Conservation (phyloP, 2,329 filamentous ascomycete genomes). For the Aspergillus viridinutans region DNA sequence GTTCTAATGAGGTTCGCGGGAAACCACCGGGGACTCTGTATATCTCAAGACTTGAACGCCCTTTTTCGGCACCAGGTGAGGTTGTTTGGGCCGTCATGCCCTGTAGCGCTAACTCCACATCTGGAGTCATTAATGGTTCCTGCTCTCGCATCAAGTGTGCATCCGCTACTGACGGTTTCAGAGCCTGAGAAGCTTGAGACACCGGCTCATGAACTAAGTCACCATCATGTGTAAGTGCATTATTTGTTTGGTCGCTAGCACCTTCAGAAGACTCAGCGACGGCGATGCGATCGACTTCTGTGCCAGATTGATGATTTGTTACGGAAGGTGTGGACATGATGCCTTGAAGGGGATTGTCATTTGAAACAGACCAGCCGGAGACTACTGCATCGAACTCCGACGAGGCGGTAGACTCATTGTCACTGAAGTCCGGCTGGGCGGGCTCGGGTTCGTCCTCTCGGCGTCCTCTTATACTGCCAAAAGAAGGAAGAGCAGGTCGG, state of each 20-base stretch:
- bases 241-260: background rate
- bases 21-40: slow-evolving; percentile 60
- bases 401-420: slow-evolving; percentile 30
- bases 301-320: background rate
- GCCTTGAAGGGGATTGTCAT: slow-evolving; percentile 49
- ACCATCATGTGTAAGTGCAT: background rate
- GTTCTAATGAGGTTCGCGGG: slow-evolving; percentile 35
- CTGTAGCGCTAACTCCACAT: slow-evolving; percentile 30
- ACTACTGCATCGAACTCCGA: slow-evolving; percentile 45
- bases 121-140: slow-evolving; percentile 4
- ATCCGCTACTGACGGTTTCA: background rate
- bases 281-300: background rate
- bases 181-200: background rate
- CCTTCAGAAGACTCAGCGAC: slow-evolving; percentile 1
- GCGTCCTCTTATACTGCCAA: slow-evolving; percentile 57
- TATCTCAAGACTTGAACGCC: slow-evolving; percentile 35
- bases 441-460: slow-evolving; percentile 26
- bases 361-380: slow-evolving; percentile 39
- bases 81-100: slow-evolving; percentile 45
- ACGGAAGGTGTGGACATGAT: slow-evolving; percentile 44
- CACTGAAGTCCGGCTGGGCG: slow-evolving; percentile 20
- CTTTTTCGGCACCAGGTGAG: slow-evolving; percentile 43
- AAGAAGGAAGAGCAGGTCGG: slow-evolving; percentile 56
- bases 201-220: background rate
- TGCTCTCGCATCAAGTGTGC: slow-evolving; percentile 7